These are phyloP conservation scores for Pseudogymnoascus sp. DNA, from an alignment of 2,329 filamentous ascomycete species.

Conservation along the genomic window DNA sequence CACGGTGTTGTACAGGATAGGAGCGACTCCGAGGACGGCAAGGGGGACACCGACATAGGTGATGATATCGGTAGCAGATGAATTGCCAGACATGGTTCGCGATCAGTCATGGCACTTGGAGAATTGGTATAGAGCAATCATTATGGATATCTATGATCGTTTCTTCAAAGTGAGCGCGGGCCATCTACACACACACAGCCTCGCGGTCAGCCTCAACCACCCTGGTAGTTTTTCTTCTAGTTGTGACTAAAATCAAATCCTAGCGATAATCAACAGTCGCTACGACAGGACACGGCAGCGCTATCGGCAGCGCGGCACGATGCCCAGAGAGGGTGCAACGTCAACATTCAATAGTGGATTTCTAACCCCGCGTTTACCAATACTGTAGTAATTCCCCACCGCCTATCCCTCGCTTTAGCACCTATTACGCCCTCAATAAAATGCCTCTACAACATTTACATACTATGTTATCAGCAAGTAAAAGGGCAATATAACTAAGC, in stretches of 20 bases:
- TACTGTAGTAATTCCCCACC: not conserved
- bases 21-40: slow-evolving; percentile 50
- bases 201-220: not conserved
- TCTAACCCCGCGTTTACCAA: not conserved
- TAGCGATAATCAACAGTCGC: not conserved
- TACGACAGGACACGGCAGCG: not conserved
- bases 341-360: not conserved
- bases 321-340: not conserved
- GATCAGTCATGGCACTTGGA: not conserved
- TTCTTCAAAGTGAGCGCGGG: not conserved
- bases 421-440: not conserved
- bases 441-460: not conserved
- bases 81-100: not conserved
- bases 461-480: not conserved
- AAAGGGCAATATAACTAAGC: not conserved
- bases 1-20: slow-evolving; percentile 57
- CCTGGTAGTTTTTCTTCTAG: not conserved
- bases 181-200: not conserved
- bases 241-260: slow-evolving; percentile 1
- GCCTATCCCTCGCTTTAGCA: not conserved
- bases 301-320: not conserved
- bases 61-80: slow-evolving; percentile 40
- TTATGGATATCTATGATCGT: not conserved
- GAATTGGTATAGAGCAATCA: not conserved
- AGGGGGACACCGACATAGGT: slow-evolving; percentile 50